These are phyloP conservation scores for Hyphochytrium catenoides DNA, from an alignment of 352 stramenopile species.

Conservation along the genomic window DNA sequence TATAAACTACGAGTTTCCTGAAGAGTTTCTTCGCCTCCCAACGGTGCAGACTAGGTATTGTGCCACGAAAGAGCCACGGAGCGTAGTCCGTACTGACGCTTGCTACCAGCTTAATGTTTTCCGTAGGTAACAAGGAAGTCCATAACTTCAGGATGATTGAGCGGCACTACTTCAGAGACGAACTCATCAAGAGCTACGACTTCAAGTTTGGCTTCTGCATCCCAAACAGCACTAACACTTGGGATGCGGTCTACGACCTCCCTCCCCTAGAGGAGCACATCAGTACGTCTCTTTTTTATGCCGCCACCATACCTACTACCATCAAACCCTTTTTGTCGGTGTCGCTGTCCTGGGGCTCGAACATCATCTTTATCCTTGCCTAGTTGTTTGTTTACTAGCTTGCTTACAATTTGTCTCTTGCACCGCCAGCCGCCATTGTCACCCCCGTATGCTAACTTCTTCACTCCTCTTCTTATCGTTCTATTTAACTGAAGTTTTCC, in stretches of 20 bases:
- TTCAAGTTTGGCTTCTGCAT: conserved; percentile 93
- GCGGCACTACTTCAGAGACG: conserved; percentile 81
- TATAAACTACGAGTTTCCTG: conserved; percentile 83
- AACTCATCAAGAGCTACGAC: conserved; percentile 84
- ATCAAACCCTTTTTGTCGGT: no score
- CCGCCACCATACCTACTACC: no score
- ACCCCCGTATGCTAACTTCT: background rate
- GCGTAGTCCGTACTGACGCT: conserved; percentile 2
- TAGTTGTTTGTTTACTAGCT: no score
- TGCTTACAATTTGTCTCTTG: no score
- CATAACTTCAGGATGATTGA: conserved; percentile 85
- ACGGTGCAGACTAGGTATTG: conserved; percentile 27
- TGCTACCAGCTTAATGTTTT: conserved; percentile 68
- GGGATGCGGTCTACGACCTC: conserved; percentile 80
- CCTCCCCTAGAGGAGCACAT: conserved; percentile 74
- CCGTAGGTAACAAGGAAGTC: conserved; percentile 65
- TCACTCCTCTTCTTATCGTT: conserved; percentile 2
- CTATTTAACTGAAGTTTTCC: background rate
- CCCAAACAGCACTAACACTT: conserved; percentile 79
- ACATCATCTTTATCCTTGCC: no score
- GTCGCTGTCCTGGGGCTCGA: no score
- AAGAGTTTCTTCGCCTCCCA: conserved; percentile 69
- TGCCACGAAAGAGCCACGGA: background rate
- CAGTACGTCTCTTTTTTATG: conserved; percentile 23
- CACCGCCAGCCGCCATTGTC: no score